These are phyloP conservation scores for Rhodotorula sp. DNA, from an alignment of 1,284 basidiomycete species.

Conservation along the genomic window DNA sequence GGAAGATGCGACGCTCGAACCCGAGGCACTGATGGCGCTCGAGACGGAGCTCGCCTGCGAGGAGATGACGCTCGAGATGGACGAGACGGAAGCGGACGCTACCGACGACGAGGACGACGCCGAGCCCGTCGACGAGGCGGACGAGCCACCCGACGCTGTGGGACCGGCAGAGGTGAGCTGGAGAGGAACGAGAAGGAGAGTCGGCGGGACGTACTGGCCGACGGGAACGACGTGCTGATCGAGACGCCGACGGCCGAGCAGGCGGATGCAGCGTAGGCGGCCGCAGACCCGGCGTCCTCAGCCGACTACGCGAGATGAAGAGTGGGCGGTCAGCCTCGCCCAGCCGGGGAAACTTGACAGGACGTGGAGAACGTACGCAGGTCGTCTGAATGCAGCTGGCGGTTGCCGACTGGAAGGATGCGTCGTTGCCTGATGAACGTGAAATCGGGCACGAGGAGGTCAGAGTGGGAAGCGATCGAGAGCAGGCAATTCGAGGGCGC, in stretches of 20 bases:
- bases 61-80: background rate
- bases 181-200: background rate
- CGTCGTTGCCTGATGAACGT: background rate
- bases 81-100: background rate
- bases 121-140: background rate
- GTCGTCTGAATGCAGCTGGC: slow-evolving; percentile 1
- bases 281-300: background rate
- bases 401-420: background rate
- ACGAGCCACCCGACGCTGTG: background rate
- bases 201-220: background rate
- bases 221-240: background rate
- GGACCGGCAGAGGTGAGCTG: too few relatives aligned
- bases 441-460: background rate
- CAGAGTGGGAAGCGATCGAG: background rate
- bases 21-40: background rate
- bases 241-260: slow-evolving; percentile 8
- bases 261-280: background rate
- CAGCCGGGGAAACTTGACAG: background rate
- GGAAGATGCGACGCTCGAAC: background rate
- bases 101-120: slow-evolving; percentile 1
- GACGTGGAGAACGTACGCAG: background rate
- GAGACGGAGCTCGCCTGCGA: slow-evolving; percentile 4
- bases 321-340: too few relatives aligned
- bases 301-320: background rate
- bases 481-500: background rate